These are phyloP conservation scores for Liquidambar formosana DNA, from an alignment of 164 flowering plant species.

Conservation along the genomic window DNA sequence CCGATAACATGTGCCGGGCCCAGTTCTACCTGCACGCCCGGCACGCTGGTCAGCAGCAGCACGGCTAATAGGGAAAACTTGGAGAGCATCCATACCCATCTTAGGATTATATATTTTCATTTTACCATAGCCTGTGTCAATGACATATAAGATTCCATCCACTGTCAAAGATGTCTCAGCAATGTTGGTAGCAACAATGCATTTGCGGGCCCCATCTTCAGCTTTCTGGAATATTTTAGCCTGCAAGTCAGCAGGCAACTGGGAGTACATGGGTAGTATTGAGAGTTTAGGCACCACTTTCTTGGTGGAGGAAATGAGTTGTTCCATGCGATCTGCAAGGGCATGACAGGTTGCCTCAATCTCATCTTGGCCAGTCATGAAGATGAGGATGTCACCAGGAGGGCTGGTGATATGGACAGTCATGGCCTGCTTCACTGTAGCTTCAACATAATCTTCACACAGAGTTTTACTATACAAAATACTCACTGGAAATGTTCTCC, in stretches of 20 bases:
- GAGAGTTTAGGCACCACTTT: conserved; percentile 68
- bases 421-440: conserved; percentile 64
- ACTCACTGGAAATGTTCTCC: conserved; percentile 88
- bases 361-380: conserved; percentile 99
- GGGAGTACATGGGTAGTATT: conserved; percentile 97
- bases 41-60: conserved; percentile 97
- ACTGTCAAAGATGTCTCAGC: conserved; percentile 98
- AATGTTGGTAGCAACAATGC: conserved; percentile 89
- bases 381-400: conserved; percentile 94
- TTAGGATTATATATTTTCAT: conserved; percentile 93
- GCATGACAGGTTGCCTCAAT: conserved; percentile 97
- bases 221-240: conserved; percentile 96
- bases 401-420: conserved; percentile 85
- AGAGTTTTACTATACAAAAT: conserved; percentile 79
- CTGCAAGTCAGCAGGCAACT: conserved; percentile 94
- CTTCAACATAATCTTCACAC: conserved; percentile 95
- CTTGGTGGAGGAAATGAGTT: conserved; percentile 64
- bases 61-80: conserved; percentile 83
- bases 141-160: conserved; percentile 90
- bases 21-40: conserved; percentile 98
- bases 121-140: conserved; percentile 91
- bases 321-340: conserved; percentile 89
- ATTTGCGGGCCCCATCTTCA: conserved; percentile 58
- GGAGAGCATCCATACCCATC: conserved; percentile 99
- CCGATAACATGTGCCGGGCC: conserved; percentile 94